These are phyloP conservation scores for Calonectria hawksworthii DNA, from an alignment of 2,329 filamentous ascomycete species.

Conservation along the genomic window DNA sequence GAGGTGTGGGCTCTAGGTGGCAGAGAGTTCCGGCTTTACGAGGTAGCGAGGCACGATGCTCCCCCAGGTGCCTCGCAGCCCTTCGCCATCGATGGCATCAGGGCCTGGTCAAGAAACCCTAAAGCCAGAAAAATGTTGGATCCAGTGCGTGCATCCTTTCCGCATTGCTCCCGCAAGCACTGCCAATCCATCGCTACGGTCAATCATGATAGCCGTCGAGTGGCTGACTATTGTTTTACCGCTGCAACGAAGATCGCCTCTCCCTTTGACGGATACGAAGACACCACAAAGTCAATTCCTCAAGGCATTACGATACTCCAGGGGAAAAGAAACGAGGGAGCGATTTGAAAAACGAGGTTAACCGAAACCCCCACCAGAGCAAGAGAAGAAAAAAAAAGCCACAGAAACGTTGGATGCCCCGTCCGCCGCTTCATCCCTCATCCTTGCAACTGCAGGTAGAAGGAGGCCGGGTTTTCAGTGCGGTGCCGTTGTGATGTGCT, in stretches of 20 bases:
- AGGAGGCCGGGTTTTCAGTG: neutral
- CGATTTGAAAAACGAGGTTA: neutral
- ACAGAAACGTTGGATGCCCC: conserved; percentile 23
- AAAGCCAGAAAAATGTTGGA: conserved; percentile 9
- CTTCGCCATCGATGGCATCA: conserved; percentile 14
- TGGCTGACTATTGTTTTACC: neutral
- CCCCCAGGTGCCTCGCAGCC: conserved; percentile 9
- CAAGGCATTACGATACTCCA: neutral
- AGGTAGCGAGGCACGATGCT: conserved; percentile 23
- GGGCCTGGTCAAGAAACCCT: conserved; percentile 14
- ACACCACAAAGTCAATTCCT: conserved; percentile 1
- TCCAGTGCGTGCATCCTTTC: conserved; percentile 1
- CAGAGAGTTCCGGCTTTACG: conserved; percentile 25
- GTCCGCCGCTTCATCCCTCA: conserved; percentile 18
- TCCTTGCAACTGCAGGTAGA: conserved; percentile 18
- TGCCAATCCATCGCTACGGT: neutral
- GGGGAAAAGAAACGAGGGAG: neutral
- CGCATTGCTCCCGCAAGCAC: neutral
- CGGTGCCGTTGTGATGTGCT: conserved; percentile 12
- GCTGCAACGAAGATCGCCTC: neutral
- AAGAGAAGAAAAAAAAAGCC: neutral
- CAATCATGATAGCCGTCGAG: neutral
- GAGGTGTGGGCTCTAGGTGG: conserved; percentile 30
- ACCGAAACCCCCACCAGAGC: conserved; percentile 10
- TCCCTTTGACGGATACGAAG: neutral